Conservation (phyloP, 768 basidiomycete species). For the Lepiota brunneoincarnata region DNA sequence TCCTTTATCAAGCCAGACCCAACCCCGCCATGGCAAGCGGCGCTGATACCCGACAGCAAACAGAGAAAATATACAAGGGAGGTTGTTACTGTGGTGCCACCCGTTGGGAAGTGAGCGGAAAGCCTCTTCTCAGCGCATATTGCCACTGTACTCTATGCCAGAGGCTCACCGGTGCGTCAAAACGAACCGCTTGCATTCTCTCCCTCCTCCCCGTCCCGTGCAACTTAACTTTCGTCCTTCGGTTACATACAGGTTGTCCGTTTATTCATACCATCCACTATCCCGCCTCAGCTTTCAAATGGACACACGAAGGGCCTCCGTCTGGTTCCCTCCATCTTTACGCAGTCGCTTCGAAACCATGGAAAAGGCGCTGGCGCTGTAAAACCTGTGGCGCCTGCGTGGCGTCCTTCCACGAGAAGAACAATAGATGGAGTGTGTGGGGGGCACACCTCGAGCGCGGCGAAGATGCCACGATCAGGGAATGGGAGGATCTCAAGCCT, state of each 20-base stretch:
- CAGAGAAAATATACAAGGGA: conserved; percentile 35
- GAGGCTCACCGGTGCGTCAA: conserved; percentile 44
- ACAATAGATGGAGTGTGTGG: conserved; percentile 54
- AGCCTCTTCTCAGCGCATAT: conserved; percentile 55
- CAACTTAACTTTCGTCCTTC: too few species aligned
- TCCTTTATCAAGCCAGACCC: too few species aligned
- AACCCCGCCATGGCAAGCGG: too few species aligned
- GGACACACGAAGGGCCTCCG: conserved; percentile 44
- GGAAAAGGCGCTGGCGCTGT: conserved; percentile 65
- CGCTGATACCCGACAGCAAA: neutral
- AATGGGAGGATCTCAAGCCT: conserved; percentile 56
- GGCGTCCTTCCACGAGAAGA: conserved; percentile 49
- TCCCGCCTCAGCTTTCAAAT: conserved; percentile 44
- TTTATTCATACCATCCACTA: conserved; percentile 65
- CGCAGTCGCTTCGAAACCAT: conserved; percentile 44
- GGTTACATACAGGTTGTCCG: conserved; percentile 42
- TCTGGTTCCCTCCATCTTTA: conserved; percentile 42
- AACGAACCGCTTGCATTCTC: too few species aligned
- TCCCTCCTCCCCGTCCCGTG: too few species aligned
- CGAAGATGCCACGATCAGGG: conserved; percentile 43
- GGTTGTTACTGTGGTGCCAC: conserved; percentile 59
- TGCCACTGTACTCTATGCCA: conserved; percentile 76
- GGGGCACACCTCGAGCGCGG: conserved; percentile 55
- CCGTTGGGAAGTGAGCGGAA: conserved; percentile 44
- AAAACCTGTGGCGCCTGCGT: conserved; percentile 56